These are phyloP conservation scores for Eucalyptus paniculata DNA, from an alignment of 345 rosid species.

Conservation along the genomic window DNA sequence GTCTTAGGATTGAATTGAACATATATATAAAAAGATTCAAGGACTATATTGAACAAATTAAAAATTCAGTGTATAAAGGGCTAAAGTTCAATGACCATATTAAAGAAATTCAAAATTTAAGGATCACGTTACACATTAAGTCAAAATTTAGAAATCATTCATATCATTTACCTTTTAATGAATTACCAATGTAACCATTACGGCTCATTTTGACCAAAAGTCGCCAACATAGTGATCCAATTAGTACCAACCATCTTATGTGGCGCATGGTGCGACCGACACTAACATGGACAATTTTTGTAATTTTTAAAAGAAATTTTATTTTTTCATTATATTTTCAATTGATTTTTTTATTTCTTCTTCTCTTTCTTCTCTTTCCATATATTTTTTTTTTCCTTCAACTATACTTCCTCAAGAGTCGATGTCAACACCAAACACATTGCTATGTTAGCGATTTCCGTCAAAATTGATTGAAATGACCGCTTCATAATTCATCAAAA, in stretches of 20 bases:
- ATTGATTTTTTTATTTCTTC: not conserved
- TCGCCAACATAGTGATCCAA: not conserved
- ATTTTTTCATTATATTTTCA: no score
- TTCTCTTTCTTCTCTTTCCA: not conserved
- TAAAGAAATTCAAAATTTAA: no score
- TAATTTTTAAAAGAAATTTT: no score
- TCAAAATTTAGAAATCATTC: no score
- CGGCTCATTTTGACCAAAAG: not conserved
- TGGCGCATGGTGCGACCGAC: accelerated
- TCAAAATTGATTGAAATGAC: not conserved
- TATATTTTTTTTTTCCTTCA: not conserved
- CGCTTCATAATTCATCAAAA: no score
- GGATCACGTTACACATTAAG: no score
- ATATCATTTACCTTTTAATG: not conserved
- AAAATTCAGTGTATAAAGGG: no score
- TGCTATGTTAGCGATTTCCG: not conserved
- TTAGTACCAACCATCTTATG: not conserved
- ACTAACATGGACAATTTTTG: not conserved
- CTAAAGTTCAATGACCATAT: no score
- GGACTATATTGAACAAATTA: no score
- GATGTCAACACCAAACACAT: accelerated
- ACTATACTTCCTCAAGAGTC: not conserved
- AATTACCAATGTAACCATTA: not conserved
- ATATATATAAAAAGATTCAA: no score
- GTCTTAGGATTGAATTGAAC: no score